Evolutionary conservation across 495 filamentous ascomycete genomes (phyloP).

Genomic region (Neurospora intermedia): DNA sequence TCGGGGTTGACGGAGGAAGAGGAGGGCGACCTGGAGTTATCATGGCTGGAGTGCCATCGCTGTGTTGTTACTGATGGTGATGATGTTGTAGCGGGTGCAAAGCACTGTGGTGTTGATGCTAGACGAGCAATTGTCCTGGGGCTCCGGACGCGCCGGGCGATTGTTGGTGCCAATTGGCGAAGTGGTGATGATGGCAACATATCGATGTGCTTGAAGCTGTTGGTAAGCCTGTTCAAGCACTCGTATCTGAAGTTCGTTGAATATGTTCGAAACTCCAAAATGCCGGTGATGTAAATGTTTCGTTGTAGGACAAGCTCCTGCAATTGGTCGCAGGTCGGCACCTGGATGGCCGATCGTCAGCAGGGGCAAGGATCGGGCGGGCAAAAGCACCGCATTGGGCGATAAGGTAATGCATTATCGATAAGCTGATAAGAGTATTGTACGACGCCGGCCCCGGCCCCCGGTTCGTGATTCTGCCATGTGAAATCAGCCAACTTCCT

Average conservation of each 20-base stretch:
- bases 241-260: neutral
- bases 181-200: neutral
- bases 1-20: constrained; percentile 62
- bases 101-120: constrained; percentile 1
- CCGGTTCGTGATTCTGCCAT: neutral
- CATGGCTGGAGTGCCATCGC: neutral
- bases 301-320: neutral
- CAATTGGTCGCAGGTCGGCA: neutral
- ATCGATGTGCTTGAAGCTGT: neutral
- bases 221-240: neutral
- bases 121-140: neutral
- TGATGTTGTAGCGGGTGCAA: neutral
- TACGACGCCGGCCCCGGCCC: neutral
- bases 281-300: neutral
- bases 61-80: neutral
- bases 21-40: neutral
- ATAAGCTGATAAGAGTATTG: neutral
- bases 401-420: neutral
- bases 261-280: neutral
- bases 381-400: neutral
- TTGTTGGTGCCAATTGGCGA: constrained; percentile 1
- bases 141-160: constrained; percentile 1
- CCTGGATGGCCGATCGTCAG: neutral
- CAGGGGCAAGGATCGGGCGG: neutral
- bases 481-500: neutral